Percentiles rank a stretch among this genome's conserved stretches.
Evolutionary conservation across 192 early-diverging fungal species (phyloP).

Genomic region (Coemansia sp.): DNA sequence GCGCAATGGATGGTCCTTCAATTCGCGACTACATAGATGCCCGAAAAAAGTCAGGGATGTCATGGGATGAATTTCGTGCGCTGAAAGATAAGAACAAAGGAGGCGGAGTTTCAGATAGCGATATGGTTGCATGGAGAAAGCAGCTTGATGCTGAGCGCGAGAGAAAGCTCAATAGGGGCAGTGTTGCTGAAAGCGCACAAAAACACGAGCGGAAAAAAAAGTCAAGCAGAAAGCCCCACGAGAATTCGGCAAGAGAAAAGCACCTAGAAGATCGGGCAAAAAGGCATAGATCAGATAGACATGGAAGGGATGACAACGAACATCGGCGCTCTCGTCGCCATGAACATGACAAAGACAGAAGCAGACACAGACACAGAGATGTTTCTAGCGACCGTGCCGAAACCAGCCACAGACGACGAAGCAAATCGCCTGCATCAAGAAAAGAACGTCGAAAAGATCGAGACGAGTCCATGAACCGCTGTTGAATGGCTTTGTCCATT

Average conservation of each 20-base stretch:
- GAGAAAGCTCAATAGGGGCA: constrained; percentile 23
- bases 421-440: constrained; percentile 9
- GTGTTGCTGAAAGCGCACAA: background rate
- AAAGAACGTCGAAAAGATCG: constrained; percentile 1
- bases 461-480: too few species aligned
- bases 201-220: background rate
- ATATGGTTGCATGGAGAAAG: constrained; percentile 46
- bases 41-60: constrained; percentile 48
- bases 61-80: constrained; percentile 50
- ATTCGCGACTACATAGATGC: constrained; percentile 53
- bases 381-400: constrained; percentile 5
- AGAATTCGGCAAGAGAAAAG: background rate
- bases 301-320: background rate
- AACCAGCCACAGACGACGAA: constrained; percentile 14
- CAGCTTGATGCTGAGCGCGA: constrained; percentile 51
- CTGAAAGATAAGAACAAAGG: constrained; percentile 39
- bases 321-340: background rate
- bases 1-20: constrained; percentile 28
- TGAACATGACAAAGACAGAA: background rate
- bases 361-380: constrained; percentile 5
- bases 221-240: constrained; percentile 1
- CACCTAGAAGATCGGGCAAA: constrained; percentile 3
- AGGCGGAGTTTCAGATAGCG: constrained; percentile 36
- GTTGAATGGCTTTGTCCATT: too few species aligned
- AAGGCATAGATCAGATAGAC: background rate